Evolutionary conservation across 805 yeast genomes (phyloP).

Genomic region (Scheffersomyces spartinae): DNA sequence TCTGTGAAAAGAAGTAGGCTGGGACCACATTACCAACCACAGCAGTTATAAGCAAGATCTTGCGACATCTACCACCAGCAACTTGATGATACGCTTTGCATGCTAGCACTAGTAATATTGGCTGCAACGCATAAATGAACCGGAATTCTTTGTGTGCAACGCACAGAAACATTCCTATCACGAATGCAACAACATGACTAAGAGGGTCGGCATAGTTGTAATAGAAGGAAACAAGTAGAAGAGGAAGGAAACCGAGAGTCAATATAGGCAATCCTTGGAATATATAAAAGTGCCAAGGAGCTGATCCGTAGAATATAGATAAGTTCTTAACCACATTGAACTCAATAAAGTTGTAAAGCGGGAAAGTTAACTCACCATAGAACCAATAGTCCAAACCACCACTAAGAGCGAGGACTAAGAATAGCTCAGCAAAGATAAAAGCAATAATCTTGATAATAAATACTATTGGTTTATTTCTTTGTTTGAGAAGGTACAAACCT

Average conservation of each 20-base stretch:
- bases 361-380: constrained; percentile 47
- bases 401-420: constrained; percentile 24
- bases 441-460: constrained; percentile 5
- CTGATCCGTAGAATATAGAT: constrained; percentile 73
- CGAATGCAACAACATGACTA: constrained; percentile 21
- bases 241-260: too few relatives aligned
- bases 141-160: constrained; percentile 86
- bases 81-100: constrained; percentile 23
- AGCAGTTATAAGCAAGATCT: constrained; percentile 11
- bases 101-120: constrained; percentile 49
- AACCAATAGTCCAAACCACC: constrained; percentile 43
- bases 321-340: constrained; percentile 69
- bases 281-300: constrained; percentile 78
- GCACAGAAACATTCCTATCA: constrained; percentile 45
- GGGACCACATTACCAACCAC: constrained; percentile 25
- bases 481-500: constrained; percentile 9
- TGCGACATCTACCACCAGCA: constrained; percentile 1
- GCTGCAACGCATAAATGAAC: constrained; percentile 77
- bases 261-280: constrained; percentile 75
- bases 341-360: constrained; percentile 56
- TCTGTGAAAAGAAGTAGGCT: constrained; percentile 43
- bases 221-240: too few relatives aligned
- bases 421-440: constrained; percentile 11
- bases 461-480: not conserved
- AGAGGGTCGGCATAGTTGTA: constrained; percentile 8